Evolutionary conservation across 1,284 basidiomycete genomes (phyloP).

Genomic region (Sutorius eximius): DNA sequence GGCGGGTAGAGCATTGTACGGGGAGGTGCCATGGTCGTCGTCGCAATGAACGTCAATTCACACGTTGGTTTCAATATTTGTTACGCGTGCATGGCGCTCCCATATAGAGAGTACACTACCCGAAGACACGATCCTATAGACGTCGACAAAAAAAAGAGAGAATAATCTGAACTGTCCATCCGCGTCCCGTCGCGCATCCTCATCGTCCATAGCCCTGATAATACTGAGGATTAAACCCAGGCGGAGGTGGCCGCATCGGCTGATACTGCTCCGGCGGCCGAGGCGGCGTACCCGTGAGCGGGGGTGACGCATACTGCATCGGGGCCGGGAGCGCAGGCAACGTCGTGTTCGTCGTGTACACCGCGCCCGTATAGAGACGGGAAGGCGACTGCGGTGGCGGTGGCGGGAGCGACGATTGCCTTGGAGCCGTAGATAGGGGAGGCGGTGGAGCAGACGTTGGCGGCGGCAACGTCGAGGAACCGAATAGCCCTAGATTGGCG

Average conservation of each 20-base stretch:
- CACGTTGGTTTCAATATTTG: not conserved
- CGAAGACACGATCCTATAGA: not conserved
- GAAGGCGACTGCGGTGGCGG: constrained; percentile 29
- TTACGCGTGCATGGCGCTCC: not conserved
- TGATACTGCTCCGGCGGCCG: constrained; percentile 25
- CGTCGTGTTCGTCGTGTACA: constrained; percentile 22
- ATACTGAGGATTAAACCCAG: constrained; percentile 21
- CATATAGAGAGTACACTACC: not conserved
- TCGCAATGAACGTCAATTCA: not conserved
- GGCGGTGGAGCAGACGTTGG: constrained; percentile 29
- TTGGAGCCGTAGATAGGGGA: constrained; percentile 25
- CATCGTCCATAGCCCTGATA: constrained; percentile 30
- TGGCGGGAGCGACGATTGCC: constrained; percentile 31
- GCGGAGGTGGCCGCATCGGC: constrained; percentile 34
- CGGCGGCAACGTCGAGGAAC: constrained; percentile 13
- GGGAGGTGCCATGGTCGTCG: constrained; percentile 18
- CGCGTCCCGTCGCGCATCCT: not conserved
- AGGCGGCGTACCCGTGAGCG: constrained; percentile 23
- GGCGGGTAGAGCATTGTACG: constrained; percentile 45
- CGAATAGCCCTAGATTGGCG: constrained; percentile 49
- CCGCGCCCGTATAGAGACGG: constrained; percentile 26
- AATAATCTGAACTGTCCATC: not conserved
- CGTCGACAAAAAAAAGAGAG: not conserved
- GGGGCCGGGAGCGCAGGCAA: constrained; percentile 37
- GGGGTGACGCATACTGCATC: constrained; percentile 22